Evolutionary conservation across 257 asterid genomes (phyloP).

Genomic region (Perilla frutescens): DNA sequence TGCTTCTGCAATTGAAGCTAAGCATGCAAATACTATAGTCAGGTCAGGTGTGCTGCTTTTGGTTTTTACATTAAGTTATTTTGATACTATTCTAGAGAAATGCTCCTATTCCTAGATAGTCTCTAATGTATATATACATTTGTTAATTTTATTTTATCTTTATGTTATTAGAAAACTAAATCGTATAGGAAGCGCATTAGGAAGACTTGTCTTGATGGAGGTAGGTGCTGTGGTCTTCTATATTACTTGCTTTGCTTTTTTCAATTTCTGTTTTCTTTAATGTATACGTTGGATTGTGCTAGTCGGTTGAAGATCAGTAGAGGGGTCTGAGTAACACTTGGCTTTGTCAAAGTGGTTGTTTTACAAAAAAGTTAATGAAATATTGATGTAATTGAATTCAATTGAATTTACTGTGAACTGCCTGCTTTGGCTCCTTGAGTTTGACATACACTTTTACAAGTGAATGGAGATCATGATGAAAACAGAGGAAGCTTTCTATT

Average conservation of each 20-base stretch:
- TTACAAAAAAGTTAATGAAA: too few relatives aligned
- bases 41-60: slow-evolving; percentile 49
- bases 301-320: slow-evolving; percentile 10
- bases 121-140: not conserved
- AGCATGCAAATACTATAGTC: slow-evolving; percentile 69
- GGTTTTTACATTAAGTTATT: not conserved
- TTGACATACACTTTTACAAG: too few relatives aligned
- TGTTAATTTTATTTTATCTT: slow-evolving; percentile 12
- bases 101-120: too few relatives aligned
- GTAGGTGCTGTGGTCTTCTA: slow-evolving; percentile 36
- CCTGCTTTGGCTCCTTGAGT: too few relatives aligned
- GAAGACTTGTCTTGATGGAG: slow-evolving; percentile 67
- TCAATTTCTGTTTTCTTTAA: not conserved
- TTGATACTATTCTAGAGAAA: too few relatives aligned
- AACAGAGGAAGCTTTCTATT: too few relatives aligned
- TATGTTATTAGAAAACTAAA: slow-evolving; percentile 67
- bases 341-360: too few relatives aligned
- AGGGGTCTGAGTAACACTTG: not conserved
- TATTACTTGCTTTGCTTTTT: not conserved
- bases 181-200: slow-evolving; percentile 71
- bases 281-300: not conserved
- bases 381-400: too few relatives aligned
- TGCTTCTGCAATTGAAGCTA: slow-evolving; percentile 74
- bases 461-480: too few relatives aligned
- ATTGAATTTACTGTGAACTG: too few relatives aligned